Evolutionary conservation across 768 basidiomycete species (phyloP).

Genomic region (Mrakia blollopis): DNA sequence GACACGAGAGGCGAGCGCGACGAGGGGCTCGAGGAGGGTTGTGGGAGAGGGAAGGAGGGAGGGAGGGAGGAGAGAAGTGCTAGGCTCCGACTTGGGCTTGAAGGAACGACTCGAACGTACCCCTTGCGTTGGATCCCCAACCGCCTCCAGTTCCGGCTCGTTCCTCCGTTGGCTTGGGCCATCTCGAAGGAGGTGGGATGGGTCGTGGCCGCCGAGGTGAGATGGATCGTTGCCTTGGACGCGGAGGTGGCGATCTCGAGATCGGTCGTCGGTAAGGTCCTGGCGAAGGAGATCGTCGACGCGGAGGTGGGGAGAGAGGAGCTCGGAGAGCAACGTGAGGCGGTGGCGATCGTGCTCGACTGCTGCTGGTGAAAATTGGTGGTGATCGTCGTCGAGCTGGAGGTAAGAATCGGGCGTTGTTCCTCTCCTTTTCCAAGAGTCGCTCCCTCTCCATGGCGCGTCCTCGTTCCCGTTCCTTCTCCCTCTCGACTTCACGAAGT

Average conservation of each 20-base stretch:
- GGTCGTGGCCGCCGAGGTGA: constrained; percentile 9
- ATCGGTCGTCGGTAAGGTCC: background rate
- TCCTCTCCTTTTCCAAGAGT: background rate
- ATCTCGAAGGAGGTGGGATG: background rate
- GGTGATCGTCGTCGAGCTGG: background rate
- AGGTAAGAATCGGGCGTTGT: background rate
- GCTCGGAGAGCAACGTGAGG: background rate
- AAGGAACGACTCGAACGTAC: constrained; percentile 4
- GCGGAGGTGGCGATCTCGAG: background rate
- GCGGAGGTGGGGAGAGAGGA: background rate
- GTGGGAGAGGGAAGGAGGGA: background rate
- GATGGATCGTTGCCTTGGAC: background rate
- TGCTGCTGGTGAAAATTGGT: background rate
- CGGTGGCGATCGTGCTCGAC: background rate
- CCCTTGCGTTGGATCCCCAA: background rate
- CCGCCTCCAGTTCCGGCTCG: constrained; percentile 15
- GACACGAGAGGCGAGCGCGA: background rate
- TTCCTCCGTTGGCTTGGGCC: background rate
- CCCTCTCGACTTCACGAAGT: constrained; percentile 4
- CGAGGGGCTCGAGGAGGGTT: background rate
- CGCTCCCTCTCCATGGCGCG: constrained; percentile 6
- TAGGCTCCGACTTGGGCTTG: background rate
- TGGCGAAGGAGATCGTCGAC: background rate
- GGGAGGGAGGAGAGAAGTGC: background rate
- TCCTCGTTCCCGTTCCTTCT: background rate